A percentile compares a stretch with the other conserved stretches of the same genome.
Conservation (phyloP, 2,329 filamentous ascomycete species). For the Colletotrichum eremochloae region DNA sequence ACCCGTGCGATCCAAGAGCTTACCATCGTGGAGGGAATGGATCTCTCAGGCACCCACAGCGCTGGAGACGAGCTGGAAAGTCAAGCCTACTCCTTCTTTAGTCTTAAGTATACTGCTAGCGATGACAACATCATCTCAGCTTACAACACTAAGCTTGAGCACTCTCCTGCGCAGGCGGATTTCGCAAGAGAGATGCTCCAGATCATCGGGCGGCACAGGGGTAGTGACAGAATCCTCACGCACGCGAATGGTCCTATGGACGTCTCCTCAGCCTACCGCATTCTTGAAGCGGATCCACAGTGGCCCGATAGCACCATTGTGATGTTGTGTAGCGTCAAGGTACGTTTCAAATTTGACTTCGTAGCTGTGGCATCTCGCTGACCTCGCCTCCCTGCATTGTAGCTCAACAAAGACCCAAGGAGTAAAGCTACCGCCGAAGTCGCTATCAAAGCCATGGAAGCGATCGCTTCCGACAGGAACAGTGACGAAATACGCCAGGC, state of each 20-base stretch:
- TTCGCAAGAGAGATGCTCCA: slow-evolving; percentile 43
- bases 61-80: slow-evolving; percentile 34
- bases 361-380: not conserved
- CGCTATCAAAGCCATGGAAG: slow-evolving; percentile 32
- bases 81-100: slow-evolving; percentile 39
- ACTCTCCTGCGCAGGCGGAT: slow-evolving; percentile 44
- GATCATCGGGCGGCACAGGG: slow-evolving; percentile 43
- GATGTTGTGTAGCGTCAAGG: slow-evolving; percentile 38
- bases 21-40: slow-evolving; percentile 32
- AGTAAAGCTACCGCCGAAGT: slow-evolving; percentile 22
- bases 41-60: slow-evolving; percentile 3
- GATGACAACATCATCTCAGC: slow-evolving; percentile 45
- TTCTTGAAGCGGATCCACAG: slow-evolving; percentile 30
- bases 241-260: slow-evolving; percentile 34
- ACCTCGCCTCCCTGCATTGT: not conserved
- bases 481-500: slow-evolving; percentile 24
- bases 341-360: not conserved
- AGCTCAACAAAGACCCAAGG: slow-evolving; percentile 34
- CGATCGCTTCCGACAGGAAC: slow-evolving; percentile 23
- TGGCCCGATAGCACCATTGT: slow-evolving; percentile 28
- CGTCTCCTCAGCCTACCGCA: slow-evolving; percentile 29
- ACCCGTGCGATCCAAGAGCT: slow-evolving; percentile 37
- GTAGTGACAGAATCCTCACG: slow-evolving; percentile 28
- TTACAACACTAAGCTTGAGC: slow-evolving; percentile 43
- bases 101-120: slow-evolving; percentile 32